These are phyloP conservation scores for Paraconiothyrium brasiliense DNA, from an alignment of 2,329 filamentous ascomycete genomes.

Conservation along the genomic window DNA sequence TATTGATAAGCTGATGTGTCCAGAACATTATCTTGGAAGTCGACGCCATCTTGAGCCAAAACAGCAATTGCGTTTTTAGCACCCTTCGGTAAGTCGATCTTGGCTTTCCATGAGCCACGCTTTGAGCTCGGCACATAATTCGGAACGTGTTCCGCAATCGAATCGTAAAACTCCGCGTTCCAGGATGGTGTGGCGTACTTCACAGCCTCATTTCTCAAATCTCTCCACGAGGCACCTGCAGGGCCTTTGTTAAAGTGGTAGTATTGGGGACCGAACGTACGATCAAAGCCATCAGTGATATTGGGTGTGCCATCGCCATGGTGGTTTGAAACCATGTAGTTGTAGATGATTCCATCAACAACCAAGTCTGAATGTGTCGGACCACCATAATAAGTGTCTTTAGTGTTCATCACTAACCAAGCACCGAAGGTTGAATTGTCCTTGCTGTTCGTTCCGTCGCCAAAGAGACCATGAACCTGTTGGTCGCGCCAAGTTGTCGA, in stretches of 20 bases:
- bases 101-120: slow-evolving; percentile 62
- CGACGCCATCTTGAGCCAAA: slow-evolving; percentile 60
- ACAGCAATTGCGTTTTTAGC: slow-evolving; percentile 65
- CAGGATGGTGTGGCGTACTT: slow-evolving; percentile 61
- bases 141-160: slow-evolving; percentile 66
- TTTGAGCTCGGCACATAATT: slow-evolving; percentile 65
- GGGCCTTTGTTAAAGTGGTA: slow-evolving; percentile 70
- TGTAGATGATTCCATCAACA: slow-evolving; percentile 72
- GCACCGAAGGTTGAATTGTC: slow-evolving; percentile 66
- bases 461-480: slow-evolving; percentile 65
- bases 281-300: slow-evolving; percentile 71
- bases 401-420: slow-evolving; percentile 72
- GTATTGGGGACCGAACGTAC: slow-evolving; percentile 72
- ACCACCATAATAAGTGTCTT: slow-evolving; percentile 70
- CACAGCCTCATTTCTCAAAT: slow-evolving; percentile 63
- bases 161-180: slow-evolving; percentile 71
- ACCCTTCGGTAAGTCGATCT: slow-evolving; percentile 61
- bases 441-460: slow-evolving; percentile 59
- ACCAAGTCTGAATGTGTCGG: slow-evolving; percentile 70
- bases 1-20: slow-evolving; percentile 68
- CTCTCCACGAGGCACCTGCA: slow-evolving; percentile 60
- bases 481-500: slow-evolving; percentile 67
- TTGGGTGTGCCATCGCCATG: slow-evolving; percentile 70
- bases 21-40: slow-evolving; percentile 68
- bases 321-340: slow-evolving; percentile 66